A percentile compares a stretch with the other conserved stretches of the same genome.
These are phyloP conservation scores for Usnea hakonensis DNA, from an alignment of 495 filamentous ascomycete genomes.

Conservation along the genomic window DNA sequence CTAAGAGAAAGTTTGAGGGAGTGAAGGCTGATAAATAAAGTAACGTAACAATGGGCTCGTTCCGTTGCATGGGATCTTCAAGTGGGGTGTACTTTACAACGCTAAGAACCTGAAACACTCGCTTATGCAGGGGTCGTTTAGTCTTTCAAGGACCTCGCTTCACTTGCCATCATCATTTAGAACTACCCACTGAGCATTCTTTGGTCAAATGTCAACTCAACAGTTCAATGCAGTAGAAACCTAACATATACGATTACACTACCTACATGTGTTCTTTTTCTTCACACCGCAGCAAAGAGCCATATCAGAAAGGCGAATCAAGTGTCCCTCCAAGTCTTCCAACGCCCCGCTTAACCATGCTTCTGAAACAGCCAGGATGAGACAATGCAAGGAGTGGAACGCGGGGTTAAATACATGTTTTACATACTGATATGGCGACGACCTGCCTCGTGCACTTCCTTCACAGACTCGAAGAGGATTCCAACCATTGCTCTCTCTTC, in stretches of 20 bases:
- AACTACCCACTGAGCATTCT: neutral
- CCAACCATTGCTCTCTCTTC: conserved; percentile 23
- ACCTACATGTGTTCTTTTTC: neutral
- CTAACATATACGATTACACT: neutral
- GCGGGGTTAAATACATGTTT: neutral
- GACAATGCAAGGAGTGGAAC: conserved; percentile 7
- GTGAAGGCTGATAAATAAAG: too few relatives aligned
- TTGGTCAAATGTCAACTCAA: too few relatives aligned
- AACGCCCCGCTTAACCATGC: conserved; percentile 3
- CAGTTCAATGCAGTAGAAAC: neutral
- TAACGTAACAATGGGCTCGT: too few relatives aligned
- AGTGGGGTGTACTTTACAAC: conserved; percentile 10
- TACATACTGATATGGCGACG: conserved; percentile 6
- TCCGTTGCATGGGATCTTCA: neutral
- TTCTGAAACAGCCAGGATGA: conserved; percentile 4
- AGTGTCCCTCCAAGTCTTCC: neutral
- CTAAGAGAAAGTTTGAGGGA: conserved; percentile 5
- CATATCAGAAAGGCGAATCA: neutral
- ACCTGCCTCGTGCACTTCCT: conserved; percentile 22
- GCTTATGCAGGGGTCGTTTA: conserved; percentile 9
- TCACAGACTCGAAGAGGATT: conserved; percentile 21
- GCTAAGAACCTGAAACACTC: conserved; percentile 11
- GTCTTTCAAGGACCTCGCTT: neutral
- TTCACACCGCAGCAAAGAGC: neutral
- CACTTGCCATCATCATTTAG: neutral